Evolutionary conservation across 345 rosid species (phyloP).

Genomic region (Lagerstroemia speciosa): DNA sequence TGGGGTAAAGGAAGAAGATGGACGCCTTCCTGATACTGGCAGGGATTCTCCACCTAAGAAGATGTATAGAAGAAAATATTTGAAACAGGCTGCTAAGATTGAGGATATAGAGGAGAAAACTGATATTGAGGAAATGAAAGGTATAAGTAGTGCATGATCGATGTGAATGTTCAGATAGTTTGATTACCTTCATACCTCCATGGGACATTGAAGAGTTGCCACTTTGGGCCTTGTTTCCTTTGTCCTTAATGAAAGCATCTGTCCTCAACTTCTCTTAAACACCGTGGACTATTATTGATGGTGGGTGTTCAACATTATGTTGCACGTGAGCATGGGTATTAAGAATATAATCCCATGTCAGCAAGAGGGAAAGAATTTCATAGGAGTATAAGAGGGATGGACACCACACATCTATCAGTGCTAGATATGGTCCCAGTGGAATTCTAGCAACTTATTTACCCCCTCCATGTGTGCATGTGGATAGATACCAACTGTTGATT

Average conservation of each 20-base stretch:
- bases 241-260: neutral
- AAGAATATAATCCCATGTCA: too few relatives aligned
- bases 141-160: conserved; percentile 18
- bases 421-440: too few relatives aligned
- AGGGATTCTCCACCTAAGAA: conserved; percentile 30
- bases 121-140: conserved; percentile 29
- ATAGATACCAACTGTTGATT: neutral
- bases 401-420: too few relatives aligned
- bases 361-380: too few relatives aligned
- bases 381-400: too few relatives aligned
- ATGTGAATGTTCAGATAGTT: neutral
- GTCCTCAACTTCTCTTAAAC: too few relatives aligned
- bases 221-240: neutral
- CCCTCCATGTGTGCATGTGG: neutral
- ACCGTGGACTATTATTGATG: too few relatives aligned
- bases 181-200: neutral
- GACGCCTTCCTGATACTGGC: conserved; percentile 14
- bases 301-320: too few relatives aligned
- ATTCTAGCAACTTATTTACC: too few relatives aligned
- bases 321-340: too few relatives aligned
- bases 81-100: conserved; percentile 24
- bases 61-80: conserved; percentile 41
- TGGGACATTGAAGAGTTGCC: neutral
- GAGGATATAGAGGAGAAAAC: conserved; percentile 22
- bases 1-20: conserved; percentile 30